Base-by-base conservation (phyloP, 1,284 basidiomycete genomes). In the Neotropicomus parvogracilis region DNA sequence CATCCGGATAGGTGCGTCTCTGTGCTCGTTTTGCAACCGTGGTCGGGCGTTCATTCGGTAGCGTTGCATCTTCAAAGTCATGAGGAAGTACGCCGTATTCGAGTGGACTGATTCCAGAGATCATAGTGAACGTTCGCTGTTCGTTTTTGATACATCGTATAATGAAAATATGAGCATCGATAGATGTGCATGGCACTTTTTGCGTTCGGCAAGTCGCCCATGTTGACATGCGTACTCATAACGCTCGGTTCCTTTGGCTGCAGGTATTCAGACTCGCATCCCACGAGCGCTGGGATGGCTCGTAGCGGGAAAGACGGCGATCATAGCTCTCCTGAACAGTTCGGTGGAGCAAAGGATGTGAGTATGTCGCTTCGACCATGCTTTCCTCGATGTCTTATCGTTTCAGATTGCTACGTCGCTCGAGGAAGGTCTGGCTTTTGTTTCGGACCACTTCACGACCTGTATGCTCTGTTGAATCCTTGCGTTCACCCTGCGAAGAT, bases 61-160 rank as follows among this genome's bases (percentile, higher is more conserved):
- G 16, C 17, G 6, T 44, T 17, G 16, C 14, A 9, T 16, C 3
- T 9, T 8, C 3, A 26, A 41, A 51, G 48, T 50, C 38, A 42
- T 51, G 39, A 41, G n/a, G 20, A n/a, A 34, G 10, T 52, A 28
- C 28, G 28, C 34, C 12, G 16, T 50, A 11, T 52, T 50, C 20
- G 48, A 39, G 19, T 6, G 12, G 29, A 29, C 24, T 10, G 42
- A 39, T 52, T 39, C 50, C 48, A 14, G 44, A 7, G 5, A 28
- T 49, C 32, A 51, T 51, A 16, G 49, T 46, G 20, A 6, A 40
- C 24, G 10, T 9, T 4, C 11, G 32, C 42, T 34, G 6, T 33
- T 34, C 24, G 17, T 21, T 20, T 14, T n/a, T 9, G 21, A 24
- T 21, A 11, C 14, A 24, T 12, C 3, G 9, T 14, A 21, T 34